These are phyloP conservation scores for Eucalyptus viminalis DNA, from an alignment of 345 rosid species.

Conservation along the genomic window DNA sequence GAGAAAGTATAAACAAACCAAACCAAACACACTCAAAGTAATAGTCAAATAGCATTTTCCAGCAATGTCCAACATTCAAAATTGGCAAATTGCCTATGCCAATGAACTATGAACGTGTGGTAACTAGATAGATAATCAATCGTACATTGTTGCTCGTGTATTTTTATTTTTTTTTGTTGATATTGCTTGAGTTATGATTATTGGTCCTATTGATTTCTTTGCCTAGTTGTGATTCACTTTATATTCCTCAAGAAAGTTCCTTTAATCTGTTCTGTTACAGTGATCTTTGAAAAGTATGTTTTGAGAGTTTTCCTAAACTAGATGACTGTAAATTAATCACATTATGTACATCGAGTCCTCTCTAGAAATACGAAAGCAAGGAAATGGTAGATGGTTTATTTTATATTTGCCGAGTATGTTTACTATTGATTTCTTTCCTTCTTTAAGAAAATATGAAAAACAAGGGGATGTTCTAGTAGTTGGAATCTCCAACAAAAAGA, in stretches of 20 bases:
- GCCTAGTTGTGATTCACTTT: too few species aligned
- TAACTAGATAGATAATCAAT: too few species aligned
- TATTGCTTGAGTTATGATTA: neutral
- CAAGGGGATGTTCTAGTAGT: neutral
- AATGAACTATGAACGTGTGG: too few species aligned
- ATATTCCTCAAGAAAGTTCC: neutral
- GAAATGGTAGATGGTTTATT: neutral
- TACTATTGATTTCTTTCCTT: neutral
- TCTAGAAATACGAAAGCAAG: neutral
- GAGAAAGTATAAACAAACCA: too few species aligned
- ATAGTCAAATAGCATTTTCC: too few species aligned
- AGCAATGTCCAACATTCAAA: too few species aligned
- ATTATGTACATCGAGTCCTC: neutral
- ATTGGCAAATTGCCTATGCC: too few species aligned
- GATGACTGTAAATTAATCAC: neutral
- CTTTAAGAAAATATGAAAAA: neutral
- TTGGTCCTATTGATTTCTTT: neutral
- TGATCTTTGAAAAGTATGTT: neutral
- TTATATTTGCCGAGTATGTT: neutral
- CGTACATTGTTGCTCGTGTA: slow-evolving; percentile 9
- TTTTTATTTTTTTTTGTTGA: neutral
- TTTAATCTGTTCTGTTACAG: neutral
- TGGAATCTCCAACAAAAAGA: neutral
- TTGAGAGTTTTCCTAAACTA: neutral
- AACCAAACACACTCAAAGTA: neutral